Percentiles rank a stretch among this genome's conserved stretches.
Evolutionary conservation across 2,329 filamentous ascomycete genomes (phyloP).

Genomic region (Fulvia fulva): DNA sequence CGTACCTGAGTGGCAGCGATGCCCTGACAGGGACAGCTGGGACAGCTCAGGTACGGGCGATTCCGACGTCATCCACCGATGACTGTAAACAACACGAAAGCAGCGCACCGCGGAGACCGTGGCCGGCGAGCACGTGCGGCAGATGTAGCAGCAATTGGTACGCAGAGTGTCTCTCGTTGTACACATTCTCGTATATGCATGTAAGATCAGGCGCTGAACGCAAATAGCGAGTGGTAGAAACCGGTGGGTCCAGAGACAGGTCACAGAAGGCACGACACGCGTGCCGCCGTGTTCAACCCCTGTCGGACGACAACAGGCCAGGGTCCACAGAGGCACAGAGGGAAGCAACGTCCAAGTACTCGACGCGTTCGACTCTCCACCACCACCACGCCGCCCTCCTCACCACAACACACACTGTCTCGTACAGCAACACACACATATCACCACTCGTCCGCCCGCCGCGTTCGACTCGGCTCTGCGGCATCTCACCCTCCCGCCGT

Average conservation of each 20-base stretch:
- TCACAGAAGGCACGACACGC: too few relatives aligned
- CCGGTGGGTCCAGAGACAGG: too few relatives aligned
- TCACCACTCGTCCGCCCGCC: background rate
- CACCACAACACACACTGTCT: background rate
- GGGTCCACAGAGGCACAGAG: too few relatives aligned
- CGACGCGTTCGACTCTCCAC: slow-evolving; percentile 1
- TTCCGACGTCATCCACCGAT: background rate
- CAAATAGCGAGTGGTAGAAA: background rate
- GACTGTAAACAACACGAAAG: background rate
- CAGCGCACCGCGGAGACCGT: background rate
- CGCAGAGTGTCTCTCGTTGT: background rate
- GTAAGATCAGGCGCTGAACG: background rate
- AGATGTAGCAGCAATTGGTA: background rate
- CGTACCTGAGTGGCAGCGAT: background rate
- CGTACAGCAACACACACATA: background rate
- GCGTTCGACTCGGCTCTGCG: background rate
- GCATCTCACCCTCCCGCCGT: background rate
- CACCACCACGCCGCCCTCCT: background rate
- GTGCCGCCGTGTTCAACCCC: background rate
- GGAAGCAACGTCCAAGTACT: too few relatives aligned
- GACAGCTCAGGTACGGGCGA: background rate
- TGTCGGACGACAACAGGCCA: too few relatives aligned
- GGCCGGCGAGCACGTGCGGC: background rate
- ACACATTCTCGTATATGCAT: background rate
- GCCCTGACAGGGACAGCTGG: background rate